phyloP scores from a whole-genome alignment of 2,329 filamentous ascomycete species.

The Beauveria sp. region DNA sequence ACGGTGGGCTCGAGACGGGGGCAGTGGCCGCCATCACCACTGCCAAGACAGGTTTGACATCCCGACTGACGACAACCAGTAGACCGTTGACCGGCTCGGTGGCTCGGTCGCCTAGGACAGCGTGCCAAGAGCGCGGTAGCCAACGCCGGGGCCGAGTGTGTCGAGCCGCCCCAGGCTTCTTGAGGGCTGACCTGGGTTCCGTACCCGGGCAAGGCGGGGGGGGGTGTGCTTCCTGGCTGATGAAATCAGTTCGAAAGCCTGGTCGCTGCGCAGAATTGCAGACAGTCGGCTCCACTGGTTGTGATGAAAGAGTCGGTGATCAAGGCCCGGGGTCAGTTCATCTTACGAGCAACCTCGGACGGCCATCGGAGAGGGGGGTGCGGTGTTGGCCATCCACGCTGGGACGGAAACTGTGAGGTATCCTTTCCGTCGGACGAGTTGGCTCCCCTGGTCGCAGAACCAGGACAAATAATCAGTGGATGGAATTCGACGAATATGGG shows the following conservation, averaged over 20 bases:
- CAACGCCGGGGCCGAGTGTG: neutral
- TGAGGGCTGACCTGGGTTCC: neutral
- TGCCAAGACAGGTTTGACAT: constrained; percentile 2
- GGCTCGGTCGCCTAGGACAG: neutral
- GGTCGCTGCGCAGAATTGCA: neutral
- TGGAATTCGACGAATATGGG: neutral
- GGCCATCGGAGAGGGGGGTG: neutral
- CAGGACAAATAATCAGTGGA: neutral
- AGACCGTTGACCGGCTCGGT: neutral
- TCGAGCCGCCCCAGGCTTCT: neutral
- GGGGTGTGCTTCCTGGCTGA: neutral
- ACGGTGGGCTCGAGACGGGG: neutral
- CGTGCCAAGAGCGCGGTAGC: constrained; percentile 8
- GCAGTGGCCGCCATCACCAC: neutral
- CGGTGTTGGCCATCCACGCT: neutral
- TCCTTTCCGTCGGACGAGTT: neutral
- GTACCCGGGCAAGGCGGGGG: neutral
- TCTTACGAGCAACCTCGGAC: neutral
- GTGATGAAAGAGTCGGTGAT: neutral
- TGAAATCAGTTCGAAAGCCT: neutral
- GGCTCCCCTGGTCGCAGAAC: neutral
- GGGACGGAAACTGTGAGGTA: neutral
- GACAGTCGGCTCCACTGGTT: neutral
- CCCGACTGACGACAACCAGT: neutral
- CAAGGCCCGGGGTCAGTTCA: neutral